Conservation (phyloP, 768 basidiomycete species). For the Termitomyces sp. region DNA sequence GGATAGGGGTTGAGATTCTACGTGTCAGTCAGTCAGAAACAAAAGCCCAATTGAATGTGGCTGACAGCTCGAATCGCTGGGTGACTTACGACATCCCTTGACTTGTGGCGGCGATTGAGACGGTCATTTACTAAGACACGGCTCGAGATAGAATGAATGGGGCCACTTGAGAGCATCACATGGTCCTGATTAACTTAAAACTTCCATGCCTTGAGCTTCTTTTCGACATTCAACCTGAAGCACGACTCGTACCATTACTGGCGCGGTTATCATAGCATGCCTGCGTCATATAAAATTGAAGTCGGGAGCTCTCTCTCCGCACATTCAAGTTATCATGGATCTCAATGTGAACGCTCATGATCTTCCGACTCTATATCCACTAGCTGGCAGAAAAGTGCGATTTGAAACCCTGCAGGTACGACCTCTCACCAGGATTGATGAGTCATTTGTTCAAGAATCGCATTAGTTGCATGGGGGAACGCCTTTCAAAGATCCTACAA, state of each 20-base stretch:
- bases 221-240: neutral
- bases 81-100: too few relatives aligned
- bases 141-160: neutral
- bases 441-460: neutral
- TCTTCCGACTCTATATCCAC: conserved; percentile 19
- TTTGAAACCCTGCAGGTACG: conserved; percentile 41
- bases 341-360: conserved; percentile 7
- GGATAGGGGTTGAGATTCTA: too few relatives aligned
- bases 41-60: too few relatives aligned
- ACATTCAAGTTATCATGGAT: conserved; percentile 4
- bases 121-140: neutral
- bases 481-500: conserved; percentile 43
- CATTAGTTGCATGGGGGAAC: conserved; percentile 57
- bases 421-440: neutral
- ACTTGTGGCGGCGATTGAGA: too few relatives aligned
- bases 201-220: neutral
- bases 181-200: too few relatives aligned
- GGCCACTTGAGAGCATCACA: neutral
- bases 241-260: too few relatives aligned
- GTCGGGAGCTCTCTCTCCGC: neutral
- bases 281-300: neutral
- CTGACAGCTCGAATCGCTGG: too few relatives aligned
- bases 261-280: neutral
- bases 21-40: too few relatives aligned
- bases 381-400: conserved; percentile 30